Conservation (phyloP, 1,139 yeast genomes). For the Yamadazyma dushanensis region DNA sequence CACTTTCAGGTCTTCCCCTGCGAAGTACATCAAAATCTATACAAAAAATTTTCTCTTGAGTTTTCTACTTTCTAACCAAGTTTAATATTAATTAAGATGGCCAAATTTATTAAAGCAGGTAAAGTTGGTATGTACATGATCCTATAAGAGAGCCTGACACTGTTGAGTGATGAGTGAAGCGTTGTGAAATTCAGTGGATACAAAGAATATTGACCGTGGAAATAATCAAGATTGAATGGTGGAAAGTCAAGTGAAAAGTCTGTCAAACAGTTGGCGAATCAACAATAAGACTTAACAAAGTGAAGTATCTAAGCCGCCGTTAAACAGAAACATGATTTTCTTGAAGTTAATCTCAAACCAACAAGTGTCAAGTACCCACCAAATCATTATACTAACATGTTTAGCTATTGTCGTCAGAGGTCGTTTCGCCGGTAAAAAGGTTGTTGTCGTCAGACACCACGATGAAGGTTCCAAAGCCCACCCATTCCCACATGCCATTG, state of each 20-base stretch:
- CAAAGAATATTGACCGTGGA: too few relatives aligned
- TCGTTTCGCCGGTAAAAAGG: constrained; percentile 99
- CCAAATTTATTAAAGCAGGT: constrained; percentile 99
- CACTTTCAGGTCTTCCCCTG: constrained; percentile 8
- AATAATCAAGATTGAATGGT: too few relatives aligned
- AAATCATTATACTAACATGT: constrained; percentile 41
- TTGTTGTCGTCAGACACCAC: constrained; percentile 97
- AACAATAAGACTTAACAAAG: too few relatives aligned
- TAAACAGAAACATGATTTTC: too few relatives aligned
- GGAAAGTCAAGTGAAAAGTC: too few relatives aligned
- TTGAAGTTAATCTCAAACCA: not conserved
- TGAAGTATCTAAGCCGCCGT: too few relatives aligned
- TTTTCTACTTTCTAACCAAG: constrained; percentile 14
- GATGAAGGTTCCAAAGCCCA: constrained; percentile 99
- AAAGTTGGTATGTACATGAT: constrained; percentile 83
- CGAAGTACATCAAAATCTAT: constrained; percentile 6
- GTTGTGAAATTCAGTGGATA: too few relatives aligned
- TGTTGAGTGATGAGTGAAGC: too few relatives aligned
- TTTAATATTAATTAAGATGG: constrained; percentile 52
- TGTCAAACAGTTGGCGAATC: too few relatives aligned
- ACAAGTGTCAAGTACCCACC: not conserved
- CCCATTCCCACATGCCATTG: constrained; percentile 99
- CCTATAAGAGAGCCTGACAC: too few relatives aligned
- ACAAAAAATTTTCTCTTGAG: constrained; percentile 14
- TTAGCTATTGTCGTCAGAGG: constrained; percentile 98